Evolutionary conservation across 768 basidiomycete species (phyloP).

Genomic region (Boletus rufocinnamomeus): DNA sequence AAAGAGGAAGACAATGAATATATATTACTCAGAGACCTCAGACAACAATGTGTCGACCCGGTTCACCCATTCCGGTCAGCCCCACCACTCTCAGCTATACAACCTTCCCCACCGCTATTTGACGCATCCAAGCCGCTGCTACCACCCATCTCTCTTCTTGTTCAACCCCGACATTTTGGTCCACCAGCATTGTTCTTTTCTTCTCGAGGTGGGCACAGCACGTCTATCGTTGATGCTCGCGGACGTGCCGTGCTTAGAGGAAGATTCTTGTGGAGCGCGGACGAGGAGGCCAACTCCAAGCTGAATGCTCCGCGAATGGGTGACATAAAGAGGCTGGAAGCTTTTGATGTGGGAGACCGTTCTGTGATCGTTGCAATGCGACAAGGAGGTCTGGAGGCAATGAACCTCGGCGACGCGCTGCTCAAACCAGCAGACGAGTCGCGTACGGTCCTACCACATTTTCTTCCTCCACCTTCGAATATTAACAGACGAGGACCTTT

Average conservation of each 20-base stretch:
- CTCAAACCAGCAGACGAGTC: constrained; percentile 81
- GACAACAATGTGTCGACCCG: constrained; percentile 80
- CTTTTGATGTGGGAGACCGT: constrained; percentile 74
- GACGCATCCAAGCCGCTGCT: constrained; percentile 59
- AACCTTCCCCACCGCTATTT: constrained; percentile 23
- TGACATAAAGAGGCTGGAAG: constrained; percentile 80
- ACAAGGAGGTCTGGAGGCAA: constrained; percentile 81
- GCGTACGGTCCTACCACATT: constrained; percentile 69
- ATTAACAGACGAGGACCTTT: constrained; percentile 73
- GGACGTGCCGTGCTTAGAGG: constrained; percentile 83
- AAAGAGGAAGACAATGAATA: constrained; percentile 74
- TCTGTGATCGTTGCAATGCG: constrained; percentile 84
- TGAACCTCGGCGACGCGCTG: constrained; percentile 78
- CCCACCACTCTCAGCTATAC: constrained; percentile 44
- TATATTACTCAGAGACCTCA: constrained; percentile 68
- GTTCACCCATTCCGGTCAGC: constrained; percentile 66
- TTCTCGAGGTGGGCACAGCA: constrained; percentile 88
- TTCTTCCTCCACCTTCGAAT: constrained; percentile 58
- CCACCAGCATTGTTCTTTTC: constrained; percentile 87
- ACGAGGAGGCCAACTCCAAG: constrained; percentile 50
- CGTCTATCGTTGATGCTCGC: constrained; percentile 82
- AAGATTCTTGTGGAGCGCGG: constrained; percentile 75
- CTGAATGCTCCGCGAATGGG: constrained; percentile 56
- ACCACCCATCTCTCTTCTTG: constrained; percentile 70
- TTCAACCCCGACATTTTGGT: constrained; percentile 81